Base-by-base conservation (phyloP, 768 basidiomycete species). In the Clitopilus hobsonii region DNA sequence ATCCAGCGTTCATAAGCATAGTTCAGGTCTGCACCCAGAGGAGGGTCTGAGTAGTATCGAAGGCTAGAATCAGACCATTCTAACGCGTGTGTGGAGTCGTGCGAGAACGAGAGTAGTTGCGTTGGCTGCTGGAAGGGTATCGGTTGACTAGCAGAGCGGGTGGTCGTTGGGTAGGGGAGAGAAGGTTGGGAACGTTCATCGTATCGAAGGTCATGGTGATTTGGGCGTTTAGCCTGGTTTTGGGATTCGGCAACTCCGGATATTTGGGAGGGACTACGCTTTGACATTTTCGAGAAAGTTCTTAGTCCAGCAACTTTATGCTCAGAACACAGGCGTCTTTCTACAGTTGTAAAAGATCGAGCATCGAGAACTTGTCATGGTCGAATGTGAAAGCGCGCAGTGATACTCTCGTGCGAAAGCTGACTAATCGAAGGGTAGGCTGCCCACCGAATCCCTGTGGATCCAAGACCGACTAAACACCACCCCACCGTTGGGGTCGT, bases 1-100 rank as follows among this genome's bases (percentile, higher is more conserved):
- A 80, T 73, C 88, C 91, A 94, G 10, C 77, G 75, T 10, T 89
- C 84, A 66, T 89, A 93, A 0, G 87, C 88, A 67, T 84, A 79
- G 0, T 75, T 71, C 1, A 94, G 78, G 59, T 89, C 78, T 0
- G 88, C 88, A 6, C 77, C 74, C 5, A 60, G 68, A 2, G 89
- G 91, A 8, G 90, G 89, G 48, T 81, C 75, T 45, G 83, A 74
- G 60, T 82, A 90, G 66, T 88, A 91, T 49, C 84, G 78, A 72
- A 92, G 60, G 0, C 88, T 84, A 16, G 84, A 79, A 65, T 93
- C 76, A 18, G 76, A 78, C 67, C 90, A 91, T 55, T 82, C 76
- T 24, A 88, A 79, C 13, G 69, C 71, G 51, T 80, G 82, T 6
- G 63, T 68, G 13, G 82, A 70, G 14, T 78, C 79, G 62, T 89